These are phyloP conservation scores for Salix dunnii DNA, from an alignment of 345 rosid species.

Conservation along the genomic window DNA sequence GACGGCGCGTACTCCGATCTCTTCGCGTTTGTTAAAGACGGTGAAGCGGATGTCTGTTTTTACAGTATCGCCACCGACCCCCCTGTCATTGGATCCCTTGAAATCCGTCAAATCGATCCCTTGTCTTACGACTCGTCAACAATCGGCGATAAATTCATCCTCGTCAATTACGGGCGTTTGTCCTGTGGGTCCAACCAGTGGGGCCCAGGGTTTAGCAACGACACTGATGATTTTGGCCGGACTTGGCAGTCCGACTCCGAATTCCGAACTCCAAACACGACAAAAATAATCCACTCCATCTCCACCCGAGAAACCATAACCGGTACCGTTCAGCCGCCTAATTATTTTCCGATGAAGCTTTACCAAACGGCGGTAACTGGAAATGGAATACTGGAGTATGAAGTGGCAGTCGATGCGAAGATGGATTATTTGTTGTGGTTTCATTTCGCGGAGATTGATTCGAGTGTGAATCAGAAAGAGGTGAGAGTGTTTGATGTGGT, in stretches of 20 bases:
- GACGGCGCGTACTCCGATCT: conserved; percentile 96
- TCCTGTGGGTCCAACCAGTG: conserved; percentile 71
- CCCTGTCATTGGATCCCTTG: conserved; percentile 81
- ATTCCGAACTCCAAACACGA: conserved; percentile 30
- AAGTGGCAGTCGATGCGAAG: conserved; percentile 76
- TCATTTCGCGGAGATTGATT: conserved; percentile 92
- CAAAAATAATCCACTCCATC: conserved; percentile 29
- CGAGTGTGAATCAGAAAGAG: conserved; percentile 56
- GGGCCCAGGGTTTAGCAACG: conserved; percentile 89
- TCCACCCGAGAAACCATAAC: conserved; percentile 46
- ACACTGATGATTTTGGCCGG: conserved; percentile 75
- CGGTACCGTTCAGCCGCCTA: conserved; percentile 57
- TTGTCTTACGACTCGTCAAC: conserved; percentile 49
- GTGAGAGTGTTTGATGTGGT: conserved; percentile 70
- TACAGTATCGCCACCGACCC: conserved; percentile 94
- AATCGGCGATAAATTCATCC: conserved; percentile 40
- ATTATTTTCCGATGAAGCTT: conserved; percentile 89
- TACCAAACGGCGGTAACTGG: conserved; percentile 72
- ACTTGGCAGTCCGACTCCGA: conserved; percentile 80
- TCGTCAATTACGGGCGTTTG: conserved; percentile 87
- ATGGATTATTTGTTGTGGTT: conserved; percentile 90
- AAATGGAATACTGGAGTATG: conserved; percentile 51
- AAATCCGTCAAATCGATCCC: conserved; percentile 69
- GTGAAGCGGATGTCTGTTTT: conserved; percentile 81
- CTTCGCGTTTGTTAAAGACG: conserved; percentile 67